These are phyloP conservation scores for Penicillium bialowiezense DNA, from an alignment of 495 filamentous ascomycete species.

Conservation along the genomic window DNA sequence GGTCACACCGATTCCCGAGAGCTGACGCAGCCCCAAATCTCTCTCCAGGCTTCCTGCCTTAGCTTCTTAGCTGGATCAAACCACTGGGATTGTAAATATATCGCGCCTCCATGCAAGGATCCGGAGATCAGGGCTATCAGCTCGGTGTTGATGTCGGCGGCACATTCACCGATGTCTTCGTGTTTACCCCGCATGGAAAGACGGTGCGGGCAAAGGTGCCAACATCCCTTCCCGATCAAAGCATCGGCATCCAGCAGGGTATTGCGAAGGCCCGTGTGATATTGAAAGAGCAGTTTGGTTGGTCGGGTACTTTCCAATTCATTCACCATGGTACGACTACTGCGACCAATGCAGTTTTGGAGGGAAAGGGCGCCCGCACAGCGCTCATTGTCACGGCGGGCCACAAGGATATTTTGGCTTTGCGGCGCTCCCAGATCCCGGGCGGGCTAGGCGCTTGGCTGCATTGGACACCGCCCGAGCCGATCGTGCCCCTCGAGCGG, in stretches of 20 bases:
- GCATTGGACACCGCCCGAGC: slow-evolving; percentile 44
- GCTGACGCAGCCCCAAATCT: neutral
- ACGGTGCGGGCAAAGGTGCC: slow-evolving; percentile 46
- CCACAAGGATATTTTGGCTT: slow-evolving; percentile 40
- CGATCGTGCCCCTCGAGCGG: slow-evolving; percentile 47
- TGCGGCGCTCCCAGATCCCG: slow-evolving; percentile 47
- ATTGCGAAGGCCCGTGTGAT: slow-evolving; percentile 35
- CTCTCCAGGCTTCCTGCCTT: neutral
- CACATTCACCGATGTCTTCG: slow-evolving; percentile 50
- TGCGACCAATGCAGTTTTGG: slow-evolving; percentile 41
- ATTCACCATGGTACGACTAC: slow-evolving; percentile 43
- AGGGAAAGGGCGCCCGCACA: slow-evolving; percentile 42
- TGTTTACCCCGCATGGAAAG: slow-evolving; percentile 39
- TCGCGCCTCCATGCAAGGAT: neutral
- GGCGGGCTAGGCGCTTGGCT: slow-evolving; percentile 49
- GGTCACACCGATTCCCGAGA: neutral
- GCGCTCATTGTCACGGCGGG: slow-evolving; percentile 39
- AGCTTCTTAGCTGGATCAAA: neutral
- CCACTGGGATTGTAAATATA: neutral
- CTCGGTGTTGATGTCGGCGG: slow-evolving; percentile 45
- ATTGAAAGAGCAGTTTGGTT: slow-evolving; percentile 20
- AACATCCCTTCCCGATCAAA: slow-evolving; percentile 47
- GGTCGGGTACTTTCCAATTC: slow-evolving; percentile 31
- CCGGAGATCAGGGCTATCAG: slow-evolving; percentile 20
- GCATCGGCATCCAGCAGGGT: slow-evolving; percentile 45